phyloP scores from a whole-genome alignment of 2,329 filamentous ascomycete genomes.

The Pleoardoris graminearum region DNA sequence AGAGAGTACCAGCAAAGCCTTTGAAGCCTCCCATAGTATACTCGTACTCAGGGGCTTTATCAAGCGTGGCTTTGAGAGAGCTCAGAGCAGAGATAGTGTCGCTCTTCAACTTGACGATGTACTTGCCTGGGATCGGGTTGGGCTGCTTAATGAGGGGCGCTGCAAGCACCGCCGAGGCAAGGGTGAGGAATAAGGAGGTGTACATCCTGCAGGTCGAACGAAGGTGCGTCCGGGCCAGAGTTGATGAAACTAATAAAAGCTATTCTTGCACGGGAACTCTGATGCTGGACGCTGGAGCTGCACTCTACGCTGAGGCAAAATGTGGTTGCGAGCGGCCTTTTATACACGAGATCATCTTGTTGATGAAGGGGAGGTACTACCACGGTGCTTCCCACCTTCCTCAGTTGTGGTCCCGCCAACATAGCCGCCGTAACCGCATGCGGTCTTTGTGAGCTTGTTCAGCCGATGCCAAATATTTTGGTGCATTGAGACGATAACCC shows the following conservation, averaged over 20 bases:
- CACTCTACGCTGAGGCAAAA: conserved; percentile 9
- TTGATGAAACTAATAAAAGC: background rate
- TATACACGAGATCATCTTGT: conserved; percentile 18
- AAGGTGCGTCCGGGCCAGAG: background rate
- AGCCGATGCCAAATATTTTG: conserved; percentile 15
- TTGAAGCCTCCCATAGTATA: conserved; percentile 44
- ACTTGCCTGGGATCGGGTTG: conserved; percentile 44
- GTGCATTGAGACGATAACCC: conserved; percentile 21
- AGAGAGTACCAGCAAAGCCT: conserved; percentile 43
- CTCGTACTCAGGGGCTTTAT: conserved; percentile 26
- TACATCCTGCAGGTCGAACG: conserved; percentile 35
- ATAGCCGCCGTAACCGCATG: conserved; percentile 14
- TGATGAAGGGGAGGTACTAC: background rate
- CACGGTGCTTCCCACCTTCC: conserved; percentile 18
- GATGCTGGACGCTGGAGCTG: conserved; percentile 8
- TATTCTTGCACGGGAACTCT: background rate
- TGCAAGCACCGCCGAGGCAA: conserved; percentile 42
- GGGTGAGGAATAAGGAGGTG: conserved; percentile 33
- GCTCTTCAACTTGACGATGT: conserved; percentile 51
- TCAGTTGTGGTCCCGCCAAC: conserved; percentile 11
- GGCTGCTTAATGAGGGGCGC: conserved; percentile 44
- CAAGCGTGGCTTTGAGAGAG: conserved; percentile 26
- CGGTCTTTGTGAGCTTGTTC: conserved; percentile 14
- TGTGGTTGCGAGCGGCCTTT: conserved; percentile 7
- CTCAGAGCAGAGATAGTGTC: conserved; percentile 23